Base-by-base conservation (phyloP, 257 asterid species). In the Ballota nigra region DNA sequence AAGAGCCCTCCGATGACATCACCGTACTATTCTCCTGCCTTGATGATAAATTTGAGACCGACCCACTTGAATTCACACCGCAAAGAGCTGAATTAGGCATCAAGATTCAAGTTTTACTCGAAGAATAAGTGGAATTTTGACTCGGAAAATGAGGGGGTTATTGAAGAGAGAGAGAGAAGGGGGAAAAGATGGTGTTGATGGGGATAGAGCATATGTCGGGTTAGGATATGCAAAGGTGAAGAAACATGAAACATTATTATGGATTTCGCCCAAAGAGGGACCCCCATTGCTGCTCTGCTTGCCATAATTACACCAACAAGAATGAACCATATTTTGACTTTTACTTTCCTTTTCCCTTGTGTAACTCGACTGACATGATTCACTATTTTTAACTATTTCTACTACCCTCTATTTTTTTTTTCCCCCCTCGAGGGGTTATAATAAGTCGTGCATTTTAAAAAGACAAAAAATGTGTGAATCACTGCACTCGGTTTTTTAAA, bases 1-100 rank as follows among this genome's bases (percentile, higher is more conserved):
- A 84, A 71, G 91, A 86, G 18, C 73, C 81, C 74, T 75, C 79
- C 1, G 79, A 75, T 58, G 94, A 80, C 59, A 73, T 45, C 56
- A 79, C 63, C 75, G 73, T 74, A 76, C 34, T 41, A 15, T 75
- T 81, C 41, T 83, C 85, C 65, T 81, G 87, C n/a, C 66, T 78
- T 23, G 92, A 83, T 67, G 92, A 81, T 61, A 85, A 75, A 43
- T 81, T 74, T 10, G 87, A 85, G 47, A 77, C 57, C 4, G 86
- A 76, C 66, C 84, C 85, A 19, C 71, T 36, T 29, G 78, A 63
- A 53, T 40, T 56, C 68, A 26, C 36, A 20, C 59, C 59, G 28
- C 10, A 52, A 2, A 75, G 72, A 34, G 28, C 24, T 0, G 66
- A 16, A 12, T 28, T 74, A 45, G 61, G 78, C 88, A 86, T 83